These are phyloP conservation scores for Olyra latifolia DNA, from an alignment of 176 grass and related monocot genomes.

Conservation along the genomic window DNA sequence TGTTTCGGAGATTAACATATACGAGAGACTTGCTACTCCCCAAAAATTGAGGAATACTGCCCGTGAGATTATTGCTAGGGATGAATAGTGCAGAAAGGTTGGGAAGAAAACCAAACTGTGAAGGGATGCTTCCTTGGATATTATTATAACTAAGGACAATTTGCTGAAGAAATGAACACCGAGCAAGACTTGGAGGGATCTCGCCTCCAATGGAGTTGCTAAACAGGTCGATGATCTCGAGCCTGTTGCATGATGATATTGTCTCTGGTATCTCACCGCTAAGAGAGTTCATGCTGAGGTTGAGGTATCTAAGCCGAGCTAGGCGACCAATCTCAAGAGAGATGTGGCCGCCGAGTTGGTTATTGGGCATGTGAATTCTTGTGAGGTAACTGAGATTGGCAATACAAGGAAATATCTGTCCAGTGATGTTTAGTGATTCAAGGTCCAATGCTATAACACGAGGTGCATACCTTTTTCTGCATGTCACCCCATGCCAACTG, in stretches of 20 bases:
- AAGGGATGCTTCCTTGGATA: slow-evolving; percentile 39
- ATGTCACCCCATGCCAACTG: slow-evolving; percentile 27
- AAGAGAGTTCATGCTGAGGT: slow-evolving; percentile 48
- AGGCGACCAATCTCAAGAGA: slow-evolving; percentile 15
- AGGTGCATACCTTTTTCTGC: not conserved
- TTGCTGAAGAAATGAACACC: slow-evolving; percentile 32
- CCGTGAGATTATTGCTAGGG: slow-evolving; percentile 2
- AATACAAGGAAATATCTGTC: slow-evolving; percentile 3
- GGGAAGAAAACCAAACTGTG: not conserved
- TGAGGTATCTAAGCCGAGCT: not conserved
- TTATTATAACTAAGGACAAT: slow-evolving; percentile 35
- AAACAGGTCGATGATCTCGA: slow-evolving; percentile 20
- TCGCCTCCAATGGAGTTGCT: slow-evolving; percentile 37
- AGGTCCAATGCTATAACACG: slow-evolving; percentile 1
- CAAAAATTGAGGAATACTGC: slow-evolving; percentile 28
- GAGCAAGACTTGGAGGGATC: slow-evolving; percentile 35
- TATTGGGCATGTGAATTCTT: slow-evolving; percentile 10
- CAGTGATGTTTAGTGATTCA: not conserved
- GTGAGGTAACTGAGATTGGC: slow-evolving; percentile 20
- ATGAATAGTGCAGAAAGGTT: slow-evolving; percentile 3
- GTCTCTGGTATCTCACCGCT: slow-evolving; percentile 29
- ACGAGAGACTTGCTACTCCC: slow-evolving; percentile 3
- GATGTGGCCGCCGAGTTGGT: slow-evolving; percentile 31
- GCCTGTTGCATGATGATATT: slow-evolving; percentile 31
- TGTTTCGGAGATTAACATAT: not conserved